A percentile compares a stretch with the other conserved stretches of the same genome.
phyloP scores from a whole-genome alignment of 768 basidiomycete genomes.

The Fibroporia radiculosa region DNA sequence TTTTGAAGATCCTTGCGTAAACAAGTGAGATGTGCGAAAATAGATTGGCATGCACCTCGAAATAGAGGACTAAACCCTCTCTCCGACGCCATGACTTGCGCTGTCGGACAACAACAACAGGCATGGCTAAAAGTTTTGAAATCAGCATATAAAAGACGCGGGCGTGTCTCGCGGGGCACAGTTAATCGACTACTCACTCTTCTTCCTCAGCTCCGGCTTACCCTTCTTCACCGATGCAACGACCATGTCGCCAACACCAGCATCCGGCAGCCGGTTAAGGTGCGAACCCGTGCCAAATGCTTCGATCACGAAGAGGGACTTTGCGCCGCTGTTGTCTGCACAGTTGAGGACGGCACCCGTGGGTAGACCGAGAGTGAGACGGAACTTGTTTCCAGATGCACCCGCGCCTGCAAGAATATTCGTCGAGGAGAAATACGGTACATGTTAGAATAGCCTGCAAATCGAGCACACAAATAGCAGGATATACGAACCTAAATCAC shows the following conservation, averaged over 20 bases:
- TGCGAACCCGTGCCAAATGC: slow-evolving; percentile 94
- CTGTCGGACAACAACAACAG: slow-evolving; percentile 93
- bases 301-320: slow-evolving; percentile 91
- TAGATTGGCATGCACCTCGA: slow-evolving; percentile 51
- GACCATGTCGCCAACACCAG: slow-evolving; percentile 91
- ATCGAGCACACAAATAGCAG: too few relatives aligned
- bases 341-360: slow-evolving; percentile 94
- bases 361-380: slow-evolving; percentile 89
- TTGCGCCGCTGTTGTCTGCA: slow-evolving; percentile 99
- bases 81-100: slow-evolving; percentile 97
- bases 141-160: slow-evolving; percentile 7
- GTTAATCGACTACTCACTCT: slow-evolving; percentile 57
- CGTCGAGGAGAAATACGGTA: too few relatives aligned
- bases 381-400: slow-evolving; percentile 92
- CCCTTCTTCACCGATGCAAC: slow-evolving; percentile 99
- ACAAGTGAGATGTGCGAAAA: not conserved
- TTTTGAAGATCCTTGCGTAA: too few relatives aligned
- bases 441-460: too few relatives aligned
- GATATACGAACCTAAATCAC: too few relatives aligned
- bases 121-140: slow-evolving; percentile 63
- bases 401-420: slow-evolving; percentile 50
- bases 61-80: slow-evolving; percentile 99
- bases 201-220: slow-evolving; percentile 99
- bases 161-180: not conserved
- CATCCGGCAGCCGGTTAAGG: slow-evolving; percentile 95